Conservation (phyloP, 176 grass and related monocot genomes). For the Eleusine coracana region DNA sequence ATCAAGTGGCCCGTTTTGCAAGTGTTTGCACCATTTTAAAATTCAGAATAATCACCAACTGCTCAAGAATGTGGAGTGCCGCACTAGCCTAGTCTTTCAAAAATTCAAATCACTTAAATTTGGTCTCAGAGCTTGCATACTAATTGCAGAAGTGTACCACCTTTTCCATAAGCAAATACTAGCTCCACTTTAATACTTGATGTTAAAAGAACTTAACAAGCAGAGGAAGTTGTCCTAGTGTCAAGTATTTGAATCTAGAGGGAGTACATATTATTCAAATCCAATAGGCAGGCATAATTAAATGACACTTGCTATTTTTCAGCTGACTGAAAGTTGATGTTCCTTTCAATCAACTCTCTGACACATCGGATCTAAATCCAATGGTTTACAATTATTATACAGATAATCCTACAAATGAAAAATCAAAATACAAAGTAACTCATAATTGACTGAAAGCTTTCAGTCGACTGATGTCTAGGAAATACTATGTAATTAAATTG, state of each 20-base stretch:
- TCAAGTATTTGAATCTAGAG: background rate
- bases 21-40: background rate
- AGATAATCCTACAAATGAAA: no score
- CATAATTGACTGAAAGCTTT: no score
- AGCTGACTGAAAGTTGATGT: no score
- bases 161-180: background rate
- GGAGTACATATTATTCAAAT: background rate
- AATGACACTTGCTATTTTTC: background rate
- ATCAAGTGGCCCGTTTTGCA: constrained; percentile 11
- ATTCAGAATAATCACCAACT: background rate
- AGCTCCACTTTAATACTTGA: background rate
- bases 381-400: no score
- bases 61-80: constrained; percentile 1
- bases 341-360: no score
- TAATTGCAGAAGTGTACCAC: background rate
- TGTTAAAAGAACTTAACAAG: background rate
- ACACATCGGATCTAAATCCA: no score
- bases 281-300: background rate
- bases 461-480: no score
- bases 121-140: background rate
- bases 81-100: constrained; percentile 5
- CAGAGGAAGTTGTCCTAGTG: background rate
- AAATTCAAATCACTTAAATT: background rate
- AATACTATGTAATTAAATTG: background rate
- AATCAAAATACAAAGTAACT: no score